Percentiles rank a stretch among this genome's conserved stretches.
Evolutionary conservation across 2,329 filamentous ascomycete species (phyloP).

Genomic region (Pleoardoris graminearum): DNA sequence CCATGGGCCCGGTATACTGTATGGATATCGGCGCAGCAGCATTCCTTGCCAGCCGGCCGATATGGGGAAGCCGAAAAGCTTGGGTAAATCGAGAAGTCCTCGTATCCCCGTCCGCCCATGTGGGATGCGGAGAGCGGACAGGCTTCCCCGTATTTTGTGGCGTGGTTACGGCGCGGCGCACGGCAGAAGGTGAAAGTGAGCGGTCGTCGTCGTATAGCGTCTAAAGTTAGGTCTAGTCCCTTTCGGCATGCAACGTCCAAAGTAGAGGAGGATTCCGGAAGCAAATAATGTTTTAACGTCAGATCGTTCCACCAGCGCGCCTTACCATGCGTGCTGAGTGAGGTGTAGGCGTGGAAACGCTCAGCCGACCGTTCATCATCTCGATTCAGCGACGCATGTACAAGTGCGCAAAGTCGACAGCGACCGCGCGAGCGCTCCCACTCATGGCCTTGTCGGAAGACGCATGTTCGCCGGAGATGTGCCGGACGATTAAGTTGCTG

Average conservation of each 20-base stretch:
- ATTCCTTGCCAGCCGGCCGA: not conserved
- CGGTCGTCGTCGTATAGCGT: not conserved
- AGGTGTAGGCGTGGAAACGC: too few relatives aligned
- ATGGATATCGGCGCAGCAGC: not conserved
- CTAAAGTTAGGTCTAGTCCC: not conserved
- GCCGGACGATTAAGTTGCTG: slow-evolving; percentile 8
- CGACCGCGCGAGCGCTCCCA: too few relatives aligned
- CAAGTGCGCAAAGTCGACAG: not conserved
- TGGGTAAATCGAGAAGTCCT: not conserved
- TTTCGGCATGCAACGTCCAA: too few relatives aligned
- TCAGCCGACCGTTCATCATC: not conserved
- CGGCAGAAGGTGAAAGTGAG: not conserved
- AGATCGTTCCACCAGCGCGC: not conserved
- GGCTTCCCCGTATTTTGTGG: slow-evolving; percentile 9
- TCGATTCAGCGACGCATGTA: not conserved
- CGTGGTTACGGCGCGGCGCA: slow-evolving; percentile 2
- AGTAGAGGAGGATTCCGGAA: too few relatives aligned
- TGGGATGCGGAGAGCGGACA: slow-evolving; percentile 3
- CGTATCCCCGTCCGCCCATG: not conserved
- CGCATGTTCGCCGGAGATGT: not conserved
- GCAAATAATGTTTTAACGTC: not conserved
- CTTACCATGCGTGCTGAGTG: not conserved
- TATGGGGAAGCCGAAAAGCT: not conserved
- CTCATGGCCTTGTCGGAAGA: not conserved
- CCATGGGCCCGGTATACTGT: not conserved